Conservation (phyloP, 768 basidiomycete genomes). For the Psilocybe cyanescens region DNA sequence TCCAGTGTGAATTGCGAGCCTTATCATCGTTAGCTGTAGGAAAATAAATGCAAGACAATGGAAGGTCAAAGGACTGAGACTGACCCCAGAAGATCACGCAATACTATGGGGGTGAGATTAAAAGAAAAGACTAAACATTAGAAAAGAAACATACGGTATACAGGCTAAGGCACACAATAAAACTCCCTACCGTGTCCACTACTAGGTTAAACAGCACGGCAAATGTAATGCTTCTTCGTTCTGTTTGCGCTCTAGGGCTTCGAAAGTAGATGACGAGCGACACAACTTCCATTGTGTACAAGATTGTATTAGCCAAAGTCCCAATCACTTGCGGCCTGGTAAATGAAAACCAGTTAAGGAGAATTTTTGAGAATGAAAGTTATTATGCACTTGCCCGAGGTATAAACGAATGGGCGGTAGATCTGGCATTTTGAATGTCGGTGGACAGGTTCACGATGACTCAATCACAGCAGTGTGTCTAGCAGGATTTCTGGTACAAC, state of each 20-base stretch:
- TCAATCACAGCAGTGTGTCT: neutral
- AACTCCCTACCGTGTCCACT: slow-evolving; percentile 14
- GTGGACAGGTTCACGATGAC: no score
- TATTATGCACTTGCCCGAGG: neutral
- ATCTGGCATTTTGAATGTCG: neutral
- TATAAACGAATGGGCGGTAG: neutral
- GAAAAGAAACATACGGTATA: slow-evolving; percentile 9
- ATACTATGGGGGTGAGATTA: neutral
- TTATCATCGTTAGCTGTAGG: neutral
- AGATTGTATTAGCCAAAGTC: slow-evolving; percentile 11
- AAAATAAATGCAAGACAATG: neutral
- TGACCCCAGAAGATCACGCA: slow-evolving; percentile 7
- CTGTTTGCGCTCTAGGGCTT: slow-evolving; percentile 3
- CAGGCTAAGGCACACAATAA: slow-evolving; percentile 9
- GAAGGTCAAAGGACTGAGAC: neutral
- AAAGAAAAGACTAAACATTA: neutral
- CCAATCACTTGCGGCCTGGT: slow-evolving; percentile 17
- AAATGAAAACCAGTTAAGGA: neutral
- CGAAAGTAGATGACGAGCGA: slow-evolving; percentile 9
- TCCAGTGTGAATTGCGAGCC: slow-evolving; percentile 8
- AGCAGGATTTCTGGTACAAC: no score
- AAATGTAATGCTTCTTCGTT: slow-evolving; percentile 1
- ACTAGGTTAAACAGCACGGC: slow-evolving; percentile 6
- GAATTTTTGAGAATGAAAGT: neutral
- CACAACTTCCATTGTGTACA: slow-evolving; percentile 17